Conservation (phyloP, 495 filamentous ascomycete species). For the Aspergillus sclerotiicarbonarius region DNA sequence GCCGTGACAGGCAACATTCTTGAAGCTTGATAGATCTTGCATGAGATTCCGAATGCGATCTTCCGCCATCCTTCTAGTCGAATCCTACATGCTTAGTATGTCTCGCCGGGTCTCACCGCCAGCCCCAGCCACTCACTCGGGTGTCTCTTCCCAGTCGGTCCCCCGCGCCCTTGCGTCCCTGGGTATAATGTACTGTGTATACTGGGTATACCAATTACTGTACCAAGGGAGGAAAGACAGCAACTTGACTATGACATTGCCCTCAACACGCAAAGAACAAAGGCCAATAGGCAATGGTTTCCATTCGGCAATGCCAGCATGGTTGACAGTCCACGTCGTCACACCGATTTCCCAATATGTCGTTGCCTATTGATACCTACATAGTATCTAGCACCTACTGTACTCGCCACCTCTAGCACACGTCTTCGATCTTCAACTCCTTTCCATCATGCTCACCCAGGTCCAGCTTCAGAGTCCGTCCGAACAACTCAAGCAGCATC, state of each 20-base stretch:
- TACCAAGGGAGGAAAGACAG: neutral
- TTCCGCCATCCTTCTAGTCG: neutral
- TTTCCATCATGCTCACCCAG: conserved; percentile 59
- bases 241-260: neutral
- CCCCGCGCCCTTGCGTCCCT: too few relatives aligned
- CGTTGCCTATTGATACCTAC: neutral
- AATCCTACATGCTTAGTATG: neutral
- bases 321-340: neutral
- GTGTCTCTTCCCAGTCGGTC: too few relatives aligned
- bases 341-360: neutral
- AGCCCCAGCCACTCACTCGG: neutral
- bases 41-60: neutral
- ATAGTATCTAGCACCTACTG: neutral
- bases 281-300: neutral
- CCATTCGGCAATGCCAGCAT: neutral
- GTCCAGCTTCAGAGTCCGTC: conserved; percentile 71
- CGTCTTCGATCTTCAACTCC: conserved; percentile 54
- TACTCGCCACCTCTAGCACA: conserved; percentile 41
- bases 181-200: too few relatives aligned
- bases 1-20: conserved; percentile 3
- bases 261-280: neutral
- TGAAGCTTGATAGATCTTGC: neutral
- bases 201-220: too few relatives aligned
- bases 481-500: conserved; percentile 85
- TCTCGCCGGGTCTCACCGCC: neutral